Evolutionary conservation across 768 basidiomycete species (phyloP).

Genomic region (Xanthoconium stramineum): DNA sequence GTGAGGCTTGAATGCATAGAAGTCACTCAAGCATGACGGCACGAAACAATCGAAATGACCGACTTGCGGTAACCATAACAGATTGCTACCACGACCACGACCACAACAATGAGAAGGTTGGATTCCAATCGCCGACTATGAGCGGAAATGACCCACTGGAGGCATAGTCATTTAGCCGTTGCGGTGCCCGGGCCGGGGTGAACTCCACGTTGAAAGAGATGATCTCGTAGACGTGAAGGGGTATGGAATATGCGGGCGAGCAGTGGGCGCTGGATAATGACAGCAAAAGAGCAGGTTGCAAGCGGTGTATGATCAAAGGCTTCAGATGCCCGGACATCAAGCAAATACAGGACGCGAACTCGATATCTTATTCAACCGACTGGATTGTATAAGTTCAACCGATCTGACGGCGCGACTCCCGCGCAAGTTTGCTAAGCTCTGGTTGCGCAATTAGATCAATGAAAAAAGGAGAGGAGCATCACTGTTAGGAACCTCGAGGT

Average conservation of each 20-base stretch:
- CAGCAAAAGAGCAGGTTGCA: too few relatives aligned
- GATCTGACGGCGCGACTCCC: too few relatives aligned
- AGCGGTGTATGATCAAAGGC: too few relatives aligned
- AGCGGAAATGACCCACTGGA: neutral
- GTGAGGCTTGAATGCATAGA: neutral
- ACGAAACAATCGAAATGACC: neutral
- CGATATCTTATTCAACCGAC: too few relatives aligned
- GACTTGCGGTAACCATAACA: neutral
- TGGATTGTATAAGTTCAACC: too few relatives aligned
- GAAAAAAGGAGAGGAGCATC: too few relatives aligned
- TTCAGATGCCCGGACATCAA: too few relatives aligned
- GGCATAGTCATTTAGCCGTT: neutral
- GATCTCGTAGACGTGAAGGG: neutral
- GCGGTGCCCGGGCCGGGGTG: neutral
- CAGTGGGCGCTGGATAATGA: too few relatives aligned
- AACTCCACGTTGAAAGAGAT: neutral
- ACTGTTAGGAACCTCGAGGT: too few relatives aligned
- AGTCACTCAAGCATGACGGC: neutral
- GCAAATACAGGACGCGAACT: too few relatives aligned
- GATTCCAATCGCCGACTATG: neutral
- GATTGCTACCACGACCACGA: neutral
- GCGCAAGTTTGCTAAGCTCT: too few relatives aligned
- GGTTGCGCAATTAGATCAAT: too few relatives aligned
- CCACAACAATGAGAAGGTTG: neutral
- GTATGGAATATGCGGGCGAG: neutral